These are phyloP conservation scores for Dioscorea cayenensis DNA, from an alignment of 116 monocot genomes.

Conservation along the genomic window DNA sequence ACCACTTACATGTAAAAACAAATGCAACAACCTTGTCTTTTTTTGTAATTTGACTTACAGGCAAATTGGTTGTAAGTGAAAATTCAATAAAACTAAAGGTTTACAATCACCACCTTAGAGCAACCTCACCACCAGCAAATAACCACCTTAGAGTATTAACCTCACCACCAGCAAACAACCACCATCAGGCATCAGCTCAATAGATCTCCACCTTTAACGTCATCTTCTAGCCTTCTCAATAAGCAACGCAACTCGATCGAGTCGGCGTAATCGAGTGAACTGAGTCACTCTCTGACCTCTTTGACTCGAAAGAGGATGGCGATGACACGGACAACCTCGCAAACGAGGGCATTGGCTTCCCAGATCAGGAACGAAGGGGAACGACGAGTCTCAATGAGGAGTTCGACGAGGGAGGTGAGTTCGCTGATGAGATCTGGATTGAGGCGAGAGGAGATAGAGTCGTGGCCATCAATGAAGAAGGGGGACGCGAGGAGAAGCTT, in stretches of 20 bases:
- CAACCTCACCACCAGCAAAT: too few species aligned
- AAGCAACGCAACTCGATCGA: slow-evolving; percentile 5
- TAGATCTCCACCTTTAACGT: too few species aligned
- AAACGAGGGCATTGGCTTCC: not conserved
- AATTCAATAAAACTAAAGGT: too few species aligned
- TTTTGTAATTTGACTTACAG: too few species aligned
- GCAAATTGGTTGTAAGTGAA: too few species aligned
- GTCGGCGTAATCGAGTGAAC: not conserved
- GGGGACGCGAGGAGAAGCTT: not conserved
- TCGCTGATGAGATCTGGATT: not conserved
- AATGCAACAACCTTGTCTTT: too few species aligned
- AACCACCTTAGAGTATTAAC: too few species aligned
- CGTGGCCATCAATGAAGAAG: not conserved
- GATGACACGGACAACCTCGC: not conserved
- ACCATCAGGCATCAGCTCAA: too few species aligned
- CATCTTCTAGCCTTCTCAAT: not conserved
- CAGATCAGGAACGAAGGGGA: not conserved
- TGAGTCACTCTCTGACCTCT: not conserved
- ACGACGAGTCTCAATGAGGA: not conserved
- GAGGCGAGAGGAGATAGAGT: not conserved
- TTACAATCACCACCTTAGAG: too few species aligned
- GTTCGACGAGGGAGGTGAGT: not conserved
- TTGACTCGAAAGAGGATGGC: not conserved
- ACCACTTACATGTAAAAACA: too few species aligned
- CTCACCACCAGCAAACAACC: too few species aligned